These are phyloP conservation scores for Hypomontagnella submonticulosa DNA, from an alignment of 495 filamentous ascomycete species.

Conservation along the genomic window DNA sequence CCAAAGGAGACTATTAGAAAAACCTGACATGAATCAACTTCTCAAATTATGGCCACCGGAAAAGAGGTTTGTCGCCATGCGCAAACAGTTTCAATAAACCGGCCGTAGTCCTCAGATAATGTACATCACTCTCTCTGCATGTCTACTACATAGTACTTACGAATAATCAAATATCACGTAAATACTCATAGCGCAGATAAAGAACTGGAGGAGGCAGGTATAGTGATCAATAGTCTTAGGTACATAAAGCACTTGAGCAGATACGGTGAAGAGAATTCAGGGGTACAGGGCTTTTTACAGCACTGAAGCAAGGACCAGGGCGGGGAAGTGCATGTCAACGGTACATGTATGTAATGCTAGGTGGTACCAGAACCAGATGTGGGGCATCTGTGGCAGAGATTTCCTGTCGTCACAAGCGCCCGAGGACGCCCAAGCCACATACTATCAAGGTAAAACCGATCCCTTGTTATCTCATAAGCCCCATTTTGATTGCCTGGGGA, in stretches of 20 bases:
- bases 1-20: not conserved
- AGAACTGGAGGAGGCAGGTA: not conserved
- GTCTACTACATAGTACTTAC: too few relatives aligned
- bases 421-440: not conserved
- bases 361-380: not conserved
- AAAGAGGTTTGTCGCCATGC: too few relatives aligned
- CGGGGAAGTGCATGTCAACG: slow-evolving; percentile 29
- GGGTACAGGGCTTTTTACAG: slow-evolving; percentile 2
- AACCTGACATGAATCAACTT: too few relatives aligned
- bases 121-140: too few relatives aligned
- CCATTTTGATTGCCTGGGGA: too few relatives aligned
- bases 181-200: not conserved
- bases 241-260: slow-evolving; percentile 5
- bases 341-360: slow-evolving; percentile 6
- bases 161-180: too few relatives aligned
- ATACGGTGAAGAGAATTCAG: slow-evolving; percentile 16
- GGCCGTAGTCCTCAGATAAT: too few relatives aligned
- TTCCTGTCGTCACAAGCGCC: slow-evolving; percentile 1
- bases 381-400: slow-evolving; percentile 24
- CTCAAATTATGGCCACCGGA: not conserved
- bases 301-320: slow-evolving; percentile 3
- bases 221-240: not conserved
- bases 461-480: slow-evolving; percentile 10
- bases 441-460: not conserved
- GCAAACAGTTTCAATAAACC: too few relatives aligned